phyloP scores from a whole-genome alignment of 164 flowering plant species.

The Cinnamomum micranthum region DNA sequence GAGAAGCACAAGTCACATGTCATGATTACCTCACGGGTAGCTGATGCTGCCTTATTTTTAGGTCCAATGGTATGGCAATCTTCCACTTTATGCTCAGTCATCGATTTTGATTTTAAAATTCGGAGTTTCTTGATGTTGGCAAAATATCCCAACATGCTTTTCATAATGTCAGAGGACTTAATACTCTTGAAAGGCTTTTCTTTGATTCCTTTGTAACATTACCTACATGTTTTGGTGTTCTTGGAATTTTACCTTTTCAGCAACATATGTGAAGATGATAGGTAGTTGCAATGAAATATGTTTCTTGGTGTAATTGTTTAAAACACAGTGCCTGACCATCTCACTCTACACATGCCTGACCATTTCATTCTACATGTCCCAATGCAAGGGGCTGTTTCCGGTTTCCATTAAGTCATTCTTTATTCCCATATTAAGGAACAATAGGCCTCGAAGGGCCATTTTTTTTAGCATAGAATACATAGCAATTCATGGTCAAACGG shows the following conservation, averaged over 20 bases:
- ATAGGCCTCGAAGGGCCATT: too few relatives aligned
- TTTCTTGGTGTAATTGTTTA: too few relatives aligned
- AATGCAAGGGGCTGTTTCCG: too few relatives aligned
- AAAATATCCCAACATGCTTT: not conserved
- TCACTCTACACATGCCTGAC: too few relatives aligned
- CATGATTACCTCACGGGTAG: conserved; percentile 81
- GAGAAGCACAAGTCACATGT: conserved; percentile 78
- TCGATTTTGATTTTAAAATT: too few relatives aligned
- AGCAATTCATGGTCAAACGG: too few relatives aligned
- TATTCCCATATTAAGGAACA: too few relatives aligned
- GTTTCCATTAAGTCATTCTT: too few relatives aligned
- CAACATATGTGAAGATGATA: not conserved
- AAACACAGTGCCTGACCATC: too few relatives aligned
- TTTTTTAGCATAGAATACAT: too few relatives aligned
- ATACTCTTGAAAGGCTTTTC: not conserved
- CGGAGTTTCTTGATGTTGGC: not conserved
- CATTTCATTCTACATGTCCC: too few relatives aligned
- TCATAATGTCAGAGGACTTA: not conserved
- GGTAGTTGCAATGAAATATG: not conserved
- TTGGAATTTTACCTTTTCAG: not conserved
- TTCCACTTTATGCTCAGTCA: not conserved
- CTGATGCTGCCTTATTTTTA: conserved; percentile 92
- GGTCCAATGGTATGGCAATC: conserved; percentile 77
- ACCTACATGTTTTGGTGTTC: not conserved
- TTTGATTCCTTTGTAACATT: not conserved